Evolutionary conservation across 306 rosid species (phyloP).

Genomic region (Dalbergia cultrata): DNA sequence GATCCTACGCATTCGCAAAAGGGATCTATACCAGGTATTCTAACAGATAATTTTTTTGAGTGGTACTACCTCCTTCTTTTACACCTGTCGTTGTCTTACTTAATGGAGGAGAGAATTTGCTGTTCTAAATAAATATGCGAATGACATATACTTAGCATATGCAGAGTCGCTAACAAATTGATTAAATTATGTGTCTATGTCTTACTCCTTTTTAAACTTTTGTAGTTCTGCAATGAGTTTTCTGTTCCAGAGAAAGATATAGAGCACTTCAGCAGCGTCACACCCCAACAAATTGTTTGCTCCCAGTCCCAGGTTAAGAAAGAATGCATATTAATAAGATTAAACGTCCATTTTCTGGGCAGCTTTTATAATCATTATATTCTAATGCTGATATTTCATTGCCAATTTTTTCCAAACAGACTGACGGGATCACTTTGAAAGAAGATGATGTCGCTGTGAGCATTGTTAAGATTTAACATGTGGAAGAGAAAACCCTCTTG

Average conservation of each 20-base stretch:
- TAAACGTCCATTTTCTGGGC: neutral
- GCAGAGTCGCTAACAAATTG: neutral
- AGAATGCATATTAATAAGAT: neutral
- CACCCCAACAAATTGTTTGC: constrained; percentile 84
- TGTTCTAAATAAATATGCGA: neutral
- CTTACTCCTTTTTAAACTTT: constrained; percentile 10
- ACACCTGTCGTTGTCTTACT: neutral
- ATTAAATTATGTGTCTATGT: neutral
- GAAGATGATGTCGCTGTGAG: constrained; percentile 83
- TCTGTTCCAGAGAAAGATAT: constrained; percentile 79
- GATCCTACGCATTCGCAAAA: constrained; percentile 75
- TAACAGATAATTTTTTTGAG: constrained; percentile 22
- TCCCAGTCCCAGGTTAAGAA: constrained; percentile 84
- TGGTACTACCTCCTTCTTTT: neutral
- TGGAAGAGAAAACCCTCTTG: constrained; percentile 82
- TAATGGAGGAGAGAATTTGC: neutral
- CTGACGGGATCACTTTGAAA: constrained; percentile 59
- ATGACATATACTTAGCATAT: neutral
- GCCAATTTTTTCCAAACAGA: constrained; percentile 38
- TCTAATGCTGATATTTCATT: neutral
- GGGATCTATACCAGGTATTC: constrained; percentile 83
- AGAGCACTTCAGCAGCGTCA: constrained; percentile 67
- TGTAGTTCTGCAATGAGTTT: constrained; percentile 91
- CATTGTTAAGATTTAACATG: constrained; percentile 79
- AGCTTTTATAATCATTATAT: neutral